Evolutionary conservation across 169 alveolate genomes (phyloP).

Genomic region (Plasmodium fragile): DNA sequence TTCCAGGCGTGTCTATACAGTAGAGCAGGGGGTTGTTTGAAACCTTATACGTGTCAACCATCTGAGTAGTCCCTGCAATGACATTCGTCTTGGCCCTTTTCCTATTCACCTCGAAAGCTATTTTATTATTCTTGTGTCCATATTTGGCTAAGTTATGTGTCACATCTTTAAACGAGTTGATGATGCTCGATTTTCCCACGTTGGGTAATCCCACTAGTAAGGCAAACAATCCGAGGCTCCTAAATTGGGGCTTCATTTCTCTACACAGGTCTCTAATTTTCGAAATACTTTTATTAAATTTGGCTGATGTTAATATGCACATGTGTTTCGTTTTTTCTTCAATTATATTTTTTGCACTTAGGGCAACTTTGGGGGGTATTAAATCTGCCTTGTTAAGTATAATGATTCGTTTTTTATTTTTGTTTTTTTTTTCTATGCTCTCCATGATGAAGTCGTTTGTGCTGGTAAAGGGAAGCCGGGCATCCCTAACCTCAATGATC

Average conservation of each 20-base stretch:
- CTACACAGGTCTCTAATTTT: slow-evolving; percentile 71
- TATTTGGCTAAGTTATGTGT: slow-evolving; percentile 59
- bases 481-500: slow-evolving; percentile 79
- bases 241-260: slow-evolving; percentile 74
- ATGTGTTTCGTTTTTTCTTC: slow-evolving; percentile 59
- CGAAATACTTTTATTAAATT: slow-evolving; percentile 51
- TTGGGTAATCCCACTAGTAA: slow-evolving; percentile 97
- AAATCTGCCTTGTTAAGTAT: slow-evolving; percentile 80
- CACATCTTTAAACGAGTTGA: slow-evolving; percentile 85
- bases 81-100: slow-evolving; percentile 54
- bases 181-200: slow-evolving; percentile 98
- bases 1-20: slow-evolving; percentile 72
- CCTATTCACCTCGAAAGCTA: slow-evolving; percentile 67
- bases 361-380: slow-evolving; percentile 51
- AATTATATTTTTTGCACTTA: slow-evolving; percentile 51
- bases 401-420: slow-evolving; percentile 57
- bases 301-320: slow-evolving; percentile 67
- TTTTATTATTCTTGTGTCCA: slow-evolving; percentile 57
- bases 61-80: slow-evolving; percentile 69
- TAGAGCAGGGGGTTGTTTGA: slow-evolving; percentile 67
- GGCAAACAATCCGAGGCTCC: slow-evolving; percentile 55
- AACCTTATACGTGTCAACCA: slow-evolving; percentile 45
- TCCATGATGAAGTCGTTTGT: slow-evolving; percentile 72
- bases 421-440: not conserved
- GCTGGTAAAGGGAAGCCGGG: slow-evolving; percentile 81